These are phyloP conservation scores for Pichia norvegensis DNA, from an alignment of 1,139 yeast species.

Conservation along the genomic window DNA sequence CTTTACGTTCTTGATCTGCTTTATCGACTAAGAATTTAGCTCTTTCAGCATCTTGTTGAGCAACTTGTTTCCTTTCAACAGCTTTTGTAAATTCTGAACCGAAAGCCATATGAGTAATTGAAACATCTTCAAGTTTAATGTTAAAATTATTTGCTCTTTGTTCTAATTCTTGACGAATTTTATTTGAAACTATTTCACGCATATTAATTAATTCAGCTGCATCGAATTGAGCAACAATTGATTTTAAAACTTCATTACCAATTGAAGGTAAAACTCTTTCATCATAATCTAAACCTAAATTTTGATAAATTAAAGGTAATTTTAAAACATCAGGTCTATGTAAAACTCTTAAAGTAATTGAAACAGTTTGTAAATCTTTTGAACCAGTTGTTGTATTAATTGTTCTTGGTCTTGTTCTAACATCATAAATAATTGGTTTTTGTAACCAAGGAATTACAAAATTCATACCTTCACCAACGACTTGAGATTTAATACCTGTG, in stretches of 20 bases:
- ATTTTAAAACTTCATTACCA: slow-evolving; percentile 91
- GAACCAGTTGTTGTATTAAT: slow-evolving; percentile 95
- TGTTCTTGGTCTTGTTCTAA: slow-evolving; percentile 86
- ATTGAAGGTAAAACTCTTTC: slow-evolving; percentile 96
- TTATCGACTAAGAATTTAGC: slow-evolving; percentile 90
- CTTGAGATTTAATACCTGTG: slow-evolving; percentile 77
- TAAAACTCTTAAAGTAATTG: slow-evolving; percentile 83
- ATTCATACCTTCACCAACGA: slow-evolving; percentile 95
- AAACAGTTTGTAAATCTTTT: slow-evolving; percentile 92
- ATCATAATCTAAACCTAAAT: slow-evolving; percentile 89
- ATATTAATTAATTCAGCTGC: slow-evolving; percentile 97
- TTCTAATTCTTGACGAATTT: slow-evolving; percentile 81
- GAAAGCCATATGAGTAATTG: slow-evolving; percentile 96
- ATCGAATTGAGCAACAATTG: slow-evolving; percentile 95
- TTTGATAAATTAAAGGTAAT: slow-evolving; percentile 82
- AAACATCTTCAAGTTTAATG: slow-evolving; percentile 90
- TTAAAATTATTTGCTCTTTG: slow-evolving; percentile 82
- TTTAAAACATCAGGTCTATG: slow-evolving; percentile 86
- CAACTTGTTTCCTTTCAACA: slow-evolving; percentile 97
- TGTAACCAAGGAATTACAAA: slow-evolving; percentile 95
- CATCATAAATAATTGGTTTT: slow-evolving; percentile 82
- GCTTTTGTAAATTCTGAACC: slow-evolving; percentile 97
- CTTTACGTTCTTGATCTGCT: slow-evolving; percentile 97
- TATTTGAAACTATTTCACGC: slow-evolving; percentile 88
- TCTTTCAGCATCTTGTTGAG: slow-evolving; percentile 98